Base-by-base conservation (phyloP, 1,139 yeast species). In the Candida sp. region DNA sequence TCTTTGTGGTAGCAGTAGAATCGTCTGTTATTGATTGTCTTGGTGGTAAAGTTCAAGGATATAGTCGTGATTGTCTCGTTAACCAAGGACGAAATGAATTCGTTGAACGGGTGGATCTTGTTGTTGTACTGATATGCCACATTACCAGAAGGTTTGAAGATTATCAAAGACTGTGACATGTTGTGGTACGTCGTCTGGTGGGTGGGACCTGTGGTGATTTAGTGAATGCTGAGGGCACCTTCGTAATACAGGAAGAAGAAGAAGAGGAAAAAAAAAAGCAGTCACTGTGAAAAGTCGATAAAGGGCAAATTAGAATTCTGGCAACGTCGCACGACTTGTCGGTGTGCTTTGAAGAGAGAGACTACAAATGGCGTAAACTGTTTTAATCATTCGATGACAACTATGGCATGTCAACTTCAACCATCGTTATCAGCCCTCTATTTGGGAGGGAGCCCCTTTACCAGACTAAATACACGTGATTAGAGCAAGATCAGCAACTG, bases 51-150 rank as follows among this genome's bases (percentile, higher is more conserved):
- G 55, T 71, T 68, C 5, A 63, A 53, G 43, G 73, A 79, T 49
- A 75, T 62, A 46, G 66, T 73, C 5, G 60, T 60, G 44, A 58
- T 63, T 7, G 75, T 64, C 45, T 75, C 80, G 53, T 74, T 73
- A 42, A 76, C 78, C n/a, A 76, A 58, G 31, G 65, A 58, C 42
- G 68, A 61, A 35, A 77, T 67, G 49, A 73, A 66, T 43, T 74
- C 80, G 58, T 77, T 77, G 62, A 77, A 77, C 1, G 80, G 78
- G 31, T 67, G 63, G 42, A 68, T 62, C 54, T 73, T 75, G 52
- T 56, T 68, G 56, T 76, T 75, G 58, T 57, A 65, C 56, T 70
- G 79, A 58, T 75, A 77, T 46, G 65, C 67, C 5, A 77, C 65
- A 49, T 60, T 63, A 2, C 81, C 81, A 0, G 78, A 72, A 7